These are phyloP conservation scores for Hepatocystis sp. DNA, from an alignment of 169 alveolate species.

Conservation along the genomic window DNA sequence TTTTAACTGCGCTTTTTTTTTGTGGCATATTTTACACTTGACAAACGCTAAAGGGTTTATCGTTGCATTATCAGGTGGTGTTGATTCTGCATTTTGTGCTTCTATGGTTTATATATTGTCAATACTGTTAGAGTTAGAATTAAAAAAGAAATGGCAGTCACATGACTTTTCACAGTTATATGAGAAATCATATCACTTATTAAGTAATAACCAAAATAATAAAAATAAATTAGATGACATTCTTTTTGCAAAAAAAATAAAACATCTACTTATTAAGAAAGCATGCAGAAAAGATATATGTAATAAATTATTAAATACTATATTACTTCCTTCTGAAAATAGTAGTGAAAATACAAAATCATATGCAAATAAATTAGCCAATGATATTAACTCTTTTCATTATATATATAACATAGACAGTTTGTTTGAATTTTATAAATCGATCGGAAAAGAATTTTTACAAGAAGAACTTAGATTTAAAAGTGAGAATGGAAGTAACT, in stretches of 20 bases:
- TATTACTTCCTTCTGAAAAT: constrained; percentile 58
- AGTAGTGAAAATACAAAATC: constrained; percentile 50
- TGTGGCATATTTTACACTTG: constrained; percentile 63
- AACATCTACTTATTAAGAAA: constrained; percentile 15
- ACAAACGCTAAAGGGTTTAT: constrained; percentile 69
- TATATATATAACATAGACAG: constrained; percentile 24
- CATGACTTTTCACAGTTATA: not conserved
- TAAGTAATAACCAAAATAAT: too few species aligned
- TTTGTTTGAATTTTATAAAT: constrained; percentile 40
- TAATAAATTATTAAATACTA: constrained; percentile 47
- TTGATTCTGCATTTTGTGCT: constrained; percentile 58
- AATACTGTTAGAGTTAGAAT: constrained; percentile 29
- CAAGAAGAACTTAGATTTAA: constrained; percentile 33
- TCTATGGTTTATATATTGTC: constrained; percentile 66
- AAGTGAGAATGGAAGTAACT: constrained; percentile 54
- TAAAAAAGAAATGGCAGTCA: not conserved
- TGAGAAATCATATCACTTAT: not conserved
- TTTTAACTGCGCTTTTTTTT: constrained; percentile 49
- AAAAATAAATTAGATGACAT: not conserved
- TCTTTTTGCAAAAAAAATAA: constrained; percentile 14
- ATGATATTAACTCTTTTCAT: constrained; percentile 47
- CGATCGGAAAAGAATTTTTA: constrained; percentile 27
- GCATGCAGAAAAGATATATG: constrained; percentile 42
- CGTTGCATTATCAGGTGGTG: constrained; percentile 73
- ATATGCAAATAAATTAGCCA: constrained; percentile 31